Base-by-base conservation (phyloP, 2,329 filamentous ascomycete species). In the Fusarium solani-melongenae region DNA sequence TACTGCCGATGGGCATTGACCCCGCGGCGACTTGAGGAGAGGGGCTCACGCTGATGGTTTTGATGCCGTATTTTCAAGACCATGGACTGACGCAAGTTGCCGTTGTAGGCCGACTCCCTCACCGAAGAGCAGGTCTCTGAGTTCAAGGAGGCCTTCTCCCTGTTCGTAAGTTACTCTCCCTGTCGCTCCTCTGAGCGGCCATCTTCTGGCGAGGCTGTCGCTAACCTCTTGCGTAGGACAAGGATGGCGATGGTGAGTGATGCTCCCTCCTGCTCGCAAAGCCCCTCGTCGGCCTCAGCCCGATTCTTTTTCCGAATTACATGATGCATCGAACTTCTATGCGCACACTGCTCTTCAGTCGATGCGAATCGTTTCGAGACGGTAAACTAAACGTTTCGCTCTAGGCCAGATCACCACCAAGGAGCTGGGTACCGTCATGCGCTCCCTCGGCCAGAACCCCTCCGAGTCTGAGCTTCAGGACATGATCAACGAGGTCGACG, bases 101-200 rank as follows among this genome's bases (percentile, higher is more conserved):
- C 60, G 56, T 41, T 63, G 64, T 84, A 98, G 96, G 96, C 96
- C 85, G 96, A 99, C 85, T 96, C 96, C 85, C 93, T 99, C 83
- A 98, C 96, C 80, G 96, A 99, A 90, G 96, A 99, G 89, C 96
- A 99, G 91, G 96, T 99, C 84, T 98, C 96, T 84, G 96, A 99
- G 89, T 99, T 98, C 90, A 99, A 98, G 93, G 96, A 99, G 89
- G 96, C 96, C 64, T 99, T 99, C 88, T 99, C 96, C 84, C 94
- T 99, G 78, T 99, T 99, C 87, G 96, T 99, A 92, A 92, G 96
- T 86, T 27, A 53, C 49, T 22, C 61, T 36, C 34, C 56, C 58
- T 60, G 29, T 58, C 44, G 36, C n/a, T 44, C 17, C 17, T 29
- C 38, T 46, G 20, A 22, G 38, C 29, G 33, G 49, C 44, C 17